A percentile compares a stretch with the other conserved stretches of the same genome.
Evolutionary conservation across 805 yeast species (phyloP).

Genomic region (Hanseniaspora occidentalis): DNA sequence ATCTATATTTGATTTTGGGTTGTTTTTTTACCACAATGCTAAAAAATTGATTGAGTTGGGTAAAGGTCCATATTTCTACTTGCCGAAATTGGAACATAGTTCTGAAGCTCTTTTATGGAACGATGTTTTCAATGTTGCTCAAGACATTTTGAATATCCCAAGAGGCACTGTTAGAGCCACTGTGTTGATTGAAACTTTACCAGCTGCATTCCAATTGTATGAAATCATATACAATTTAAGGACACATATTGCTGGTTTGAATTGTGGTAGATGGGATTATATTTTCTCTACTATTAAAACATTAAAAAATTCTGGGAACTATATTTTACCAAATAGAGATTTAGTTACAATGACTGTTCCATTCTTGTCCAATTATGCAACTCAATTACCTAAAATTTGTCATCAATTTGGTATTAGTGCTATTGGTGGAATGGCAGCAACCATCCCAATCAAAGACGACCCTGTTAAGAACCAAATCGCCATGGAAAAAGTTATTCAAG

Average conservation of each 20-base stretch:
- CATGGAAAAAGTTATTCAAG: conserved; percentile 59
- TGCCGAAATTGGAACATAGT: conserved; percentile 82
- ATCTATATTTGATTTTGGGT: conserved; percentile 67
- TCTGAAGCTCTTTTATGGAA: conserved; percentile 77
- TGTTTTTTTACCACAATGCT: conserved; percentile 69
- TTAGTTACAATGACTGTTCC: conserved; percentile 73
- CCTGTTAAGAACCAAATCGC: conserved; percentile 50
- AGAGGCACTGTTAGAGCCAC: conserved; percentile 77
- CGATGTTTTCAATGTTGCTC: conserved; percentile 64
- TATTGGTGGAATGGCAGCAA: conserved; percentile 88
- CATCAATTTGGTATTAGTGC: conserved; percentile 76
- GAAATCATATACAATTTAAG: conserved; percentile 69
- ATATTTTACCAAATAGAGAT: conserved; percentile 66
- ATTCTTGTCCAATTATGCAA: conserved; percentile 69
- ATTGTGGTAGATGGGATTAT: conserved; percentile 87
- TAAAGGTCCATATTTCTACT: conserved; percentile 68
- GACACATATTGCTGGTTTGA: conserved; percentile 67
- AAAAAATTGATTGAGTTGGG: conserved; percentile 47
- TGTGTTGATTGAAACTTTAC: conserved; percentile 70
- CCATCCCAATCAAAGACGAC: conserved; percentile 69
- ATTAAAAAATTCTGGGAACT: conserved; percentile 53
- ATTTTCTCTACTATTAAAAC: conserved; percentile 71
- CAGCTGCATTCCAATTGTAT: conserved; percentile 80
- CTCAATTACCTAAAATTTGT: conserved; percentile 57
- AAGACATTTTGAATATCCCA: conserved; percentile 53